Percentiles rank a stretch among this genome's conserved stretches.
These are phyloP conservation scores for Onygena corvina DNA, from an alignment of 2,329 filamentous ascomycete genomes.

Conservation along the genomic window DNA sequence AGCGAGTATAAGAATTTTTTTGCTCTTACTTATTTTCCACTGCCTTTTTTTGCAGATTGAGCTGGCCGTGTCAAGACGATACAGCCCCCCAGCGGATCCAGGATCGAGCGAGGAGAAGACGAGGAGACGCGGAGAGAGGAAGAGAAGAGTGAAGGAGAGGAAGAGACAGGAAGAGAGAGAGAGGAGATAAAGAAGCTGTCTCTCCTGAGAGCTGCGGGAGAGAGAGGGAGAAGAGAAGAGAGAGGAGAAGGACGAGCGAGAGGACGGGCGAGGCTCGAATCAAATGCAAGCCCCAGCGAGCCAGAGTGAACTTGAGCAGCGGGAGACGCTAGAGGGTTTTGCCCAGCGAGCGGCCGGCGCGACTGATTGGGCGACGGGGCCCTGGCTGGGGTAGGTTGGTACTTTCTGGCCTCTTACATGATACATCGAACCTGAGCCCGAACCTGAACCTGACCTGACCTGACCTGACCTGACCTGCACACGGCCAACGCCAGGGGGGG, in stretches of 20 bases:
- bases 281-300: constrained; percentile 21
- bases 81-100: constrained; percentile 10
- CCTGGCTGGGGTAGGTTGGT: too few relatives aligned
- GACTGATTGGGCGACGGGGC: constrained; percentile 13
- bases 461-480: too few relatives aligned
- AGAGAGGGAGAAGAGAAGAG: constrained; percentile 17
- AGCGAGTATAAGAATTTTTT: constrained; percentile 1
- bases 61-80: constrained; percentile 10
- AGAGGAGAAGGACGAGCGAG: constrained; percentile 16
- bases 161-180: constrained; percentile 6
- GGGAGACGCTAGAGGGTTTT: constrained; percentile 19
- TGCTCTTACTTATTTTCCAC: constrained; percentile 2
- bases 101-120: constrained; percentile 8
- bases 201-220: constrained; percentile 10
- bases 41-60: constrained; percentile 5
- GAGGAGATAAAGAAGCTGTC: constrained; percentile 10
- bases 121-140: constrained; percentile 16
- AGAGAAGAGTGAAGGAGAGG: constrained; percentile 13
- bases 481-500: neutral
- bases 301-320: constrained; percentile 27
- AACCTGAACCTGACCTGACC: too few relatives aligned
- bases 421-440: too few relatives aligned
- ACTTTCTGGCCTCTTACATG: too few relatives aligned
- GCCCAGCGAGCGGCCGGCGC: constrained; percentile 7
- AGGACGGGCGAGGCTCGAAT: constrained; percentile 23